A percentile compares a stretch with the other conserved stretches of the same genome.
Evolutionary conservation across 208 protist genomes (phyloP).

Genomic region (Porcisia hertigi): DNA sequence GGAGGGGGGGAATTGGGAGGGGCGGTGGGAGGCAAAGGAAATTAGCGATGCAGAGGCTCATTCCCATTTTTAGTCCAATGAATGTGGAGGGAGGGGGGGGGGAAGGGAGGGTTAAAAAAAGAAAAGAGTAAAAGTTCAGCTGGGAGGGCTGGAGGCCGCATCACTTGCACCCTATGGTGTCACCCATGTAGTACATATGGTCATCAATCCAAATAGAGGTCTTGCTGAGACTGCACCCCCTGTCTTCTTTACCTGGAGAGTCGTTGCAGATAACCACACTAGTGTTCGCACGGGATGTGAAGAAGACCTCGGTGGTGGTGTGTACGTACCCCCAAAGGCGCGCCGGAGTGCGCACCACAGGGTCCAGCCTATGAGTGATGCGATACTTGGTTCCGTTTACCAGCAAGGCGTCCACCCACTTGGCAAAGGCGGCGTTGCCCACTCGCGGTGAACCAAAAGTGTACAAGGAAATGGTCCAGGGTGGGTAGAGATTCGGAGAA

Average conservation of each 20-base stretch:
- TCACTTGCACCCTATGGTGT: neutral
- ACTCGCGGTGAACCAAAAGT: slow-evolving; percentile 62
- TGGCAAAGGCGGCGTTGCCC: slow-evolving; percentile 44
- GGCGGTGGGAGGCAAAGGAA: neutral
- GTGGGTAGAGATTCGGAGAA: neutral
- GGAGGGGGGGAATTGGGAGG: neutral
- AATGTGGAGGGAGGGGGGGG: neutral
- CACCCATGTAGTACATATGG: slow-evolving; percentile 5
- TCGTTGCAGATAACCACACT: neutral
- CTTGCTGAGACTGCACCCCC: neutral
- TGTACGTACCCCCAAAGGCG: slow-evolving; percentile 40
- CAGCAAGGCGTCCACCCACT: slow-evolving; percentile 26
- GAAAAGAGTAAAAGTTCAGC: too few relatives aligned
- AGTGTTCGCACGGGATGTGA: neutral
- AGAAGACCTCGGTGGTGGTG: slow-evolving; percentile 40
- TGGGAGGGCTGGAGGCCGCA: too few relatives aligned
- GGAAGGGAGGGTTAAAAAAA: neutral
- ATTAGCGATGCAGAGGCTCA: neutral
- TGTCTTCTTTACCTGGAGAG: neutral
- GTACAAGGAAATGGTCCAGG: slow-evolving; percentile 35
- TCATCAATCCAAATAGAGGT: neutral
- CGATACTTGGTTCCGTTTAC: slow-evolving; percentile 27
- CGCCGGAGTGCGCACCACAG: slow-evolving; percentile 47
- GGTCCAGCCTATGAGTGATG: slow-evolving; percentile 43
- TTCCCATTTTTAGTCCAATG: too few relatives aligned